Evolutionary conservation across 2,329 filamentous ascomycete genomes (phyloP).

Genomic region (Neoscytalidium dimidiatum): DNA sequence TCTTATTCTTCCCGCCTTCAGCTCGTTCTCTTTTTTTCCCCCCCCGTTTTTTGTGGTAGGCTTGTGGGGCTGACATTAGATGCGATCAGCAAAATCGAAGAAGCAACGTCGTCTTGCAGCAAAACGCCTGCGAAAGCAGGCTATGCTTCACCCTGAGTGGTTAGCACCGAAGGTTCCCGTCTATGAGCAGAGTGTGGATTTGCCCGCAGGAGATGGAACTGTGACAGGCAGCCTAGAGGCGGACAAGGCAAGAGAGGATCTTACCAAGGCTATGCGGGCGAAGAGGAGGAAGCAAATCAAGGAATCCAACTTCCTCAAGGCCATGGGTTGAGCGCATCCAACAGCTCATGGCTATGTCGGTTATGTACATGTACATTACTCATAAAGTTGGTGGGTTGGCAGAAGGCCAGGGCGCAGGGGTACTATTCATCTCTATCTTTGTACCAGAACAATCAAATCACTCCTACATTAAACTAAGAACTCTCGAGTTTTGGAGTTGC

Average conservation of each 20-base stretch:
- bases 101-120: constrained; percentile 74
- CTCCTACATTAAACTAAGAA: too few species aligned
- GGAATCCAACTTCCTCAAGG: constrained; percentile 83
- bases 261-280: constrained; percentile 71
- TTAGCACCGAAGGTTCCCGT: constrained; percentile 68
- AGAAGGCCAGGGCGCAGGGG: background rate
- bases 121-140: constrained; percentile 63
- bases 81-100: constrained; percentile 73
- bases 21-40: background rate
- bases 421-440: background rate
- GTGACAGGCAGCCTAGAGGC: constrained; percentile 49
- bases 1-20: background rate
- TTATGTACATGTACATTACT: background rate
- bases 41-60: too few species aligned
- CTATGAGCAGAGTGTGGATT: constrained; percentile 75
- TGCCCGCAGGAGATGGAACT: constrained; percentile 58
- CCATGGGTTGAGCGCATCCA: constrained; percentile 55
- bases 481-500: background rate
- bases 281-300: constrained; percentile 77
- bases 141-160: constrained; percentile 66
- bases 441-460: background rate
- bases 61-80: background rate
- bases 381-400: background rate
- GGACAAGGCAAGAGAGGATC: constrained; percentile 57
- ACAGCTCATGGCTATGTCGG: background rate